Base-by-base conservation (phyloP, 768 basidiomycete species). In the Agrocybe chaxingu region DNA sequence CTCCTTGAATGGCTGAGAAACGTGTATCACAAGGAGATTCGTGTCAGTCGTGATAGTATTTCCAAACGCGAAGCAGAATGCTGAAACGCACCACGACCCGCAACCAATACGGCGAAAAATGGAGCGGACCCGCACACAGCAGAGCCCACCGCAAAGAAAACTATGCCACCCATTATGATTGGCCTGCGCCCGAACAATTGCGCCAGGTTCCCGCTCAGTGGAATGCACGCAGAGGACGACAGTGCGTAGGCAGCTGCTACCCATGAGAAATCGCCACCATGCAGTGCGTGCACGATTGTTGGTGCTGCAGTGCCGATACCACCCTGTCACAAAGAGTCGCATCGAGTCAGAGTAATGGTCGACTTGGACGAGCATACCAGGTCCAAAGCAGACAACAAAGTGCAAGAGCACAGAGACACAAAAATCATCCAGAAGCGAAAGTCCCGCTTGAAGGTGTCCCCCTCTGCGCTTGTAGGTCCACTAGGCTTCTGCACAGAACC, bases 171-270 rank as follows among this genome's bases (percentile, higher is more conserved):
- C 0, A 77, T 42, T 16, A 74, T 52, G 10, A 67, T 55, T 2
- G 68, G 63, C 4, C 62, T 57, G 0, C 75, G 63, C 4, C 76
- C 76, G 42, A 78, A 74, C 1, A 70, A 60, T 56, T 73, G 60
- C 2, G 71, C 69, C 0, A 74, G 54, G 8, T 66, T 64, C 3
- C 74, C 72, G 29, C 64, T 64, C 52, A 73, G 53, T 0, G 75
- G 76, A 7, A 79, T 60, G 40, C 74, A 55, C 0, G 74, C 70
- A 3, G 76, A 71, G 0, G 67, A 65, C 1, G 74, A 57, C 3
- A 80, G 60, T 0, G 71, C 63, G 50, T 75, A 81, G 3, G 75
- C 71, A 2, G 67, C 59, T 1, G 70, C 76, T 13, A 79, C 64
- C 79, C 79, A 80, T 1, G 69, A 54, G 46, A 73, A 78, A 24